Base-by-base conservation (phyloP, 768 basidiomycete species). In the Suillus ampliporus region DNA sequence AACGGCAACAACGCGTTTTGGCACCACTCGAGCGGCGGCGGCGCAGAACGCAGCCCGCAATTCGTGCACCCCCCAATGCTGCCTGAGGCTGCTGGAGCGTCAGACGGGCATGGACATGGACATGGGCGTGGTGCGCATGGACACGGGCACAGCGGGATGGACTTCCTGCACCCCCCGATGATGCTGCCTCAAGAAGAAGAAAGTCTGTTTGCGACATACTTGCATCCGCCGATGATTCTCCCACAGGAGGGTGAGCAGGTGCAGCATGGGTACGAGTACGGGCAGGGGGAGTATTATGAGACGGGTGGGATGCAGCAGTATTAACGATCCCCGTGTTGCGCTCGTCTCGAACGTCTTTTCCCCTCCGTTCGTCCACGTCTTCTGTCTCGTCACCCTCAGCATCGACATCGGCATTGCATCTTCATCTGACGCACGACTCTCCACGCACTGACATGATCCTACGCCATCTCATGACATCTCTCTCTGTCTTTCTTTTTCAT, bases 21-120 rank as follows among this genome's bases (percentile, higher is more conserved):
- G 90, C 91, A 93, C 74, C 90, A 91, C 3, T 88, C 90, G 11
- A 89, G 89, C 67, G 89, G 89, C 83, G 81, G 89, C 67, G 78
- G 84, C 5, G 84, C 86, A 65, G 83, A 83, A 31, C 77, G 82
- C 60, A 87, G 87, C 4, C 84, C 85, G 1, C 80, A 83, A 21
- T 72, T 86, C 44, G 81, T 88, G 64, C 90, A 92, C 64, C 90
- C 90, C 10, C 88, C 89, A 3, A 89, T 90, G 89, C 79, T 89
- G 3, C 84, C 85, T 0, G 54, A 56, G 3, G 17, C 37, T 19
- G 37, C 6, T 19, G 54, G 38, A 23, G 3, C 17, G 9, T 38
- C 53, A 6, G 34, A 56, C 0, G 54, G 38, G 17, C 54, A 28
- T 11, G 50, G 1, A 10, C 50, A 51, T 40, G 38, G 6, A 4